Evolutionary conservation across 768 basidiomycete species (phyloP), one percentile per base, ranked within the genome.

Genomic region (Tylopilus sp.): DNA sequence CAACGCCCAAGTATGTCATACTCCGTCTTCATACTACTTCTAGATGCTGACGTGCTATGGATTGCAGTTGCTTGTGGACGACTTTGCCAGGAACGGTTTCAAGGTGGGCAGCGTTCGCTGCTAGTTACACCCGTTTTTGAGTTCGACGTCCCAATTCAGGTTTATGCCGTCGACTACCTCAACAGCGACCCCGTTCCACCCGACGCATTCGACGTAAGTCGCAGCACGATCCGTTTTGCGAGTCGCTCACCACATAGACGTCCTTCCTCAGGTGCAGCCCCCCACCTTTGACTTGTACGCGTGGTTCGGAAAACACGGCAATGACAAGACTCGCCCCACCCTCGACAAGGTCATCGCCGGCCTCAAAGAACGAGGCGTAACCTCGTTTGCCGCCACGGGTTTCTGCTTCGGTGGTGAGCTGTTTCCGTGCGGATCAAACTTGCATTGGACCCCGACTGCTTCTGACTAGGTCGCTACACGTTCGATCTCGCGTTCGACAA

Each of bases 361-460:
- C 0, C 75, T 91, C 53, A 83, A 81, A 62, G 77, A 68, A 28
- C 60, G 78, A 53, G 88, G 86, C 2, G 71, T 89, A 20, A 80
- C 72, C 2, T 64, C 63, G 7, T 76, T 90, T 50, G 85, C 71
- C 0, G 80, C 82, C 0, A 77, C 78, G 5, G 86, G 85, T 3
- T 89, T 82, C 72, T 91, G 88, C 71, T 83, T 79, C 48, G 84
- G 85, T 52, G 86, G 81, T 76, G 52, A 51, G 73, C 47, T 9
- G 31, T 6, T 26, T 17, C 7, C 1, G 2, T 17, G 13, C 4
- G 13, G 30, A 5, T 10, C 13, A 4, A 3, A 35, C 33, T 35
- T 35, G 21, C 39, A 28, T 28, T 10, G 26, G 26, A n/a, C n/a
- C n/a, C n/a, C n/a, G n/a, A n/a, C n/a, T n/a, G n/a, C n/a, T n/a